Evolutionary conservation across 352 stramenopile species (phyloP).

Genomic region (Phytophthora ramorum): DNA sequence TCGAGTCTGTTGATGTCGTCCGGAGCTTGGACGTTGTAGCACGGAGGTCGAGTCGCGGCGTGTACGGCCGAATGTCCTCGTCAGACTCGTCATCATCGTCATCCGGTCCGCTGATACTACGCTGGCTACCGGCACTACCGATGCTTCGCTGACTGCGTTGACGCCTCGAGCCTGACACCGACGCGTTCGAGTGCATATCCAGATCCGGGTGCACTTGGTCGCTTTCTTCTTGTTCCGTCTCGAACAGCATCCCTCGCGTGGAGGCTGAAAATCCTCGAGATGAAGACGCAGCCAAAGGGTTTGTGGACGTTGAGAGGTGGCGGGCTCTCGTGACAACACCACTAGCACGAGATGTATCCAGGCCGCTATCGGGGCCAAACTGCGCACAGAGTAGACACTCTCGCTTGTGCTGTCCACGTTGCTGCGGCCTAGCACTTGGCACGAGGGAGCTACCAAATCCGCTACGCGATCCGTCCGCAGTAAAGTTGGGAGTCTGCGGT

Average conservation of each 20-base stretch:
- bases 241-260: constrained; percentile 11
- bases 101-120: constrained; percentile 30
- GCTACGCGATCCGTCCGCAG: constrained; percentile 4
- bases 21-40: constrained; percentile 47
- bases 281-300: constrained; percentile 32
- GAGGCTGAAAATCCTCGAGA: constrained; percentile 23
- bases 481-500: constrained; percentile 2
- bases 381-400: constrained; percentile 72
- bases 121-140: constrained; percentile 30
- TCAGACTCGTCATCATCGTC: constrained; percentile 31
- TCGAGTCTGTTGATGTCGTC: constrained; percentile 54
- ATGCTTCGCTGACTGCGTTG: constrained; percentile 33
- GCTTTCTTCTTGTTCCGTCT: constrained; percentile 39
- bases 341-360: constrained; percentile 1
- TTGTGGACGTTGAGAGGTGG: constrained; percentile 32
- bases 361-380: constrained; percentile 46
- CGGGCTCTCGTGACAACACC: constrained; percentile 19
- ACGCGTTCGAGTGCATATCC: constrained; percentile 32
- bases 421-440: constrained; percentile 13
- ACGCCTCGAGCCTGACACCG: constrained; percentile 25
- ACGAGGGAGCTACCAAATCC: constrained; percentile 17
- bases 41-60: constrained; percentile 20
- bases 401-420: constrained; percentile 25
- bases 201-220: constrained; percentile 35
- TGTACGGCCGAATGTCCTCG: constrained; percentile 29